Evolutionary conservation across 257 asterid genomes (phyloP).

Genomic region (Datura wrightii): DNA sequence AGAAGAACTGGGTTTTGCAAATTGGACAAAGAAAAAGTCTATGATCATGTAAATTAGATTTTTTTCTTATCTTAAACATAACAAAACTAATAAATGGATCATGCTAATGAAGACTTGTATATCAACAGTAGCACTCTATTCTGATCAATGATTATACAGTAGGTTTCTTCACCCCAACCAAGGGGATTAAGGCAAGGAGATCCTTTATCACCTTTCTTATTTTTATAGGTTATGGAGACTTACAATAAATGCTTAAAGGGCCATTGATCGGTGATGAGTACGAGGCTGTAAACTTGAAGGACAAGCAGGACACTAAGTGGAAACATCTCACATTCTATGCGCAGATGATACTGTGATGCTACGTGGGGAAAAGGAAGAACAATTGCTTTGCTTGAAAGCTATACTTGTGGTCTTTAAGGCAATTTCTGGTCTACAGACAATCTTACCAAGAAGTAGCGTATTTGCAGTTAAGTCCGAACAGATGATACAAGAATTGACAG

Average conservation of each 20-base stretch:
- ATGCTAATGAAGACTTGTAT: background rate
- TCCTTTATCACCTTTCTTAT: background rate
- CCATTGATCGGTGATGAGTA: background rate
- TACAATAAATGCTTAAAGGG: background rate
- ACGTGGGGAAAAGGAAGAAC: background rate
- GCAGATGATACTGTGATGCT: background rate
- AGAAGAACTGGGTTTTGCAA: background rate
- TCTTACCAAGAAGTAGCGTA: background rate
- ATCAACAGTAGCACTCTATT: background rate
- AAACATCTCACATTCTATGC: background rate
- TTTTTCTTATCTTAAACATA: background rate
- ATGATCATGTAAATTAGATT: background rate
- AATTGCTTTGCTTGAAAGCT: background rate
- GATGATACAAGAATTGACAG: conserved; percentile 2
- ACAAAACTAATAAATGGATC: background rate
- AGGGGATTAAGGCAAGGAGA: background rate
- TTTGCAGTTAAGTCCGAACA: background rate
- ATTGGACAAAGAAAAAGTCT: background rate
- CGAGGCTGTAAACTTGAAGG: background rate
- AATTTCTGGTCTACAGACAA: background rate
- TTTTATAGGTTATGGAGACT: background rate
- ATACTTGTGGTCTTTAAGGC: background rate
- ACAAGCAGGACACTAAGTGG: background rate
- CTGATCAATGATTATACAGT: background rate
- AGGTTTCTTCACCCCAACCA: background rate